Conservation (phyloP, 139 green algal species). For the Deuterostichococcus epilithicus region DNA sequence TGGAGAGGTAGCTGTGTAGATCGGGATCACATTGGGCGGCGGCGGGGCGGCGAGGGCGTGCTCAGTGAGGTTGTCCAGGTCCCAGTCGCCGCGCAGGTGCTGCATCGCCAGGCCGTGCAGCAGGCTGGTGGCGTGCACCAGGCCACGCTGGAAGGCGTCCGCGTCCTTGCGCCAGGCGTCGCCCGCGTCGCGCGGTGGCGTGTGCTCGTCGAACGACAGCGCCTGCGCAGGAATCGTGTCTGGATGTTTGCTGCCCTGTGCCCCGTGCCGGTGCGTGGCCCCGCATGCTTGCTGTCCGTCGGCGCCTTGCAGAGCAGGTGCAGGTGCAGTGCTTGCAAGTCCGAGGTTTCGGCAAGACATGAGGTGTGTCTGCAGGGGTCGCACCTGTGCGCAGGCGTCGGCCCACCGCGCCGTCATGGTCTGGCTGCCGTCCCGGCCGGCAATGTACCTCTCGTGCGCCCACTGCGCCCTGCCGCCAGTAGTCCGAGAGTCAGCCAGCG, state of each 20-base stretch:
- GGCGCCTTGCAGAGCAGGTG: too few relatives aligned
- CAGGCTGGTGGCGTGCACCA: conserved; percentile 32
- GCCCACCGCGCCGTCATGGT: conserved; percentile 3
- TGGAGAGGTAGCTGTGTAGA: too few relatives aligned
- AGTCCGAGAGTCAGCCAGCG: too few relatives aligned
- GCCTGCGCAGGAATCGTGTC: neutral
- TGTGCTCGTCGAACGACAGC: conserved; percentile 25
- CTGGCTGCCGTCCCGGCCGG: neutral
- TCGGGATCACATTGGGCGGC: conserved; percentile 5
- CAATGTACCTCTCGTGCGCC: too few relatives aligned
- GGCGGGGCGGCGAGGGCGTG: conserved; percentile 14
- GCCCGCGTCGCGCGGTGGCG: neutral
- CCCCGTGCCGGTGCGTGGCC: neutral
- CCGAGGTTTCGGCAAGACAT: neutral
- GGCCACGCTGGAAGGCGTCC: conserved; percentile 10
- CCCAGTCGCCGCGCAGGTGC: conserved; percentile 43
- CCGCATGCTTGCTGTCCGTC: neutral
- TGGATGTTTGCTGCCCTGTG: conserved; percentile 3
- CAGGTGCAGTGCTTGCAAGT: too few relatives aligned
- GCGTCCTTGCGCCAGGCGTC: conserved; percentile 6
- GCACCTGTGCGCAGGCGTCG: neutral
- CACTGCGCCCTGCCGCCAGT: too few relatives aligned
- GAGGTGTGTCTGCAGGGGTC: neutral
- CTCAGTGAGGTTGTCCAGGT: conserved; percentile 34
- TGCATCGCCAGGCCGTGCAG: conserved; percentile 48